Evolutionary conservation across 2,329 filamentous ascomycete species (phyloP).

Genomic region (Cercospora sesami): DNA sequence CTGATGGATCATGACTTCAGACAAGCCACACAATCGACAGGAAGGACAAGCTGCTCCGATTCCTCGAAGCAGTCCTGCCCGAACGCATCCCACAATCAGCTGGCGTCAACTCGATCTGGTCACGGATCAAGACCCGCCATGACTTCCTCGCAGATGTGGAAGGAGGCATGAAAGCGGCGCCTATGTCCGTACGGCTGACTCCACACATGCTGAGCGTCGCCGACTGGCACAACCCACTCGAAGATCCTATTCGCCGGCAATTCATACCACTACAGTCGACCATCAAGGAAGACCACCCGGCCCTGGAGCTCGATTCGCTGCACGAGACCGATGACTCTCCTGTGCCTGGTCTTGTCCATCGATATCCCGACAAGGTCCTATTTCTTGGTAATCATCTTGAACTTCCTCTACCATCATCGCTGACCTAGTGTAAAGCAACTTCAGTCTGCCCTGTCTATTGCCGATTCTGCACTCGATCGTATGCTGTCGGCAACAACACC

Average conservation of each 20-base stretch:
- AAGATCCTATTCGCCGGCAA: slow-evolving; percentile 61
- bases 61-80: slow-evolving; percentile 55
- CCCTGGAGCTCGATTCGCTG: slow-evolving; percentile 59
- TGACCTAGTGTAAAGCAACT: slow-evolving; percentile 46
- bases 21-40: slow-evolving; percentile 54
- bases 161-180: slow-evolving; percentile 54
- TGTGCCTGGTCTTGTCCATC: slow-evolving; percentile 60
- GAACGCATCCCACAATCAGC: slow-evolving; percentile 47
- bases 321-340: slow-evolving; percentile 58
- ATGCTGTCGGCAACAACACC: slow-evolving; percentile 59
- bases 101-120: slow-evolving; percentile 29
- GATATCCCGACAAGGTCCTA: slow-evolving; percentile 64
- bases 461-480: slow-evolving; percentile 62
- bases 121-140: slow-evolving; percentile 49
- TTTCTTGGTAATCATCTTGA: slow-evolving; percentile 55
- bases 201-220: slow-evolving; percentile 61
- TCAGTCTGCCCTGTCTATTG: slow-evolving; percentile 65
- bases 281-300: slow-evolving; percentile 57
- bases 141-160: slow-evolving; percentile 58
- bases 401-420: background rate
- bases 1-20: slow-evolving; percentile 36
- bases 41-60: slow-evolving; percentile 49
- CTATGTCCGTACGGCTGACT: slow-evolving; percentile 62
- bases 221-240: slow-evolving; percentile 59
- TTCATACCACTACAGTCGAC: slow-evolving; percentile 60